Conservation (phyloP, 1,284 basidiomycete species). For the Fistulinella cinereoalba region DNA sequence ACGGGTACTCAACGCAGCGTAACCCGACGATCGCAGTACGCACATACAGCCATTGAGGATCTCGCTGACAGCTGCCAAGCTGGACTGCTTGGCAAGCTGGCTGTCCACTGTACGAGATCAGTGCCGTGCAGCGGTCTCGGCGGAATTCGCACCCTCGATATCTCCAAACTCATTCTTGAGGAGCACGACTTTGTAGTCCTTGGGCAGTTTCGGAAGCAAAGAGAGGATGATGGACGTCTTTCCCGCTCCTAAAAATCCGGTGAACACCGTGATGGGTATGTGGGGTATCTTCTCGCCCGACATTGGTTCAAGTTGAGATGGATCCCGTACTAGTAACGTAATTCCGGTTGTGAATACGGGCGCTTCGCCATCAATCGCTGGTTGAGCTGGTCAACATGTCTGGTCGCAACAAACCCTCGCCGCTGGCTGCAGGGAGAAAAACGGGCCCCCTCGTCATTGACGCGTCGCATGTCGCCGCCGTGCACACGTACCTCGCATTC, state of each 20-base stretch:
- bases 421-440: conserved; percentile 4
- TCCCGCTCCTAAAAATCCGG: conserved; percentile 75
- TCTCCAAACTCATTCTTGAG: conserved; percentile 91
- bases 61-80: conserved; percentile 81
- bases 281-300: conserved; percentile 6
- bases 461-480: conserved; percentile 55
- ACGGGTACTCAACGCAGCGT: not conserved
- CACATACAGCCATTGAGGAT: conserved; percentile 93
- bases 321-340: too few species aligned
- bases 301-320: too few species aligned
- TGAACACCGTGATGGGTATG: conserved; percentile 84
- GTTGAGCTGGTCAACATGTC: conserved; percentile 18
- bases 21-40: conserved; percentile 17
- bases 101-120: conserved; percentile 64
- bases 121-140: conserved; percentile 1
- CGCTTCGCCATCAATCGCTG: not conserved
- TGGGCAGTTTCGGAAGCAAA: conserved; percentile 73
- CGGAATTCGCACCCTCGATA: conserved; percentile 54
- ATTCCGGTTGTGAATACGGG: too few species aligned
- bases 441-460: conserved; percentile 33
- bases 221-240: conserved; percentile 83
- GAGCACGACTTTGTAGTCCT: conserved; percentile 80
- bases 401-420: conserved; percentile 11
- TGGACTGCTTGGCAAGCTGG: conserved; percentile 80
- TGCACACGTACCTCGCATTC: conserved; percentile 70